A percentile compares a stretch with the other conserved stretches of the same genome.
Conservation (phyloP, 257 asterid genomes). For the Ehretia macrophylla region DNA sequence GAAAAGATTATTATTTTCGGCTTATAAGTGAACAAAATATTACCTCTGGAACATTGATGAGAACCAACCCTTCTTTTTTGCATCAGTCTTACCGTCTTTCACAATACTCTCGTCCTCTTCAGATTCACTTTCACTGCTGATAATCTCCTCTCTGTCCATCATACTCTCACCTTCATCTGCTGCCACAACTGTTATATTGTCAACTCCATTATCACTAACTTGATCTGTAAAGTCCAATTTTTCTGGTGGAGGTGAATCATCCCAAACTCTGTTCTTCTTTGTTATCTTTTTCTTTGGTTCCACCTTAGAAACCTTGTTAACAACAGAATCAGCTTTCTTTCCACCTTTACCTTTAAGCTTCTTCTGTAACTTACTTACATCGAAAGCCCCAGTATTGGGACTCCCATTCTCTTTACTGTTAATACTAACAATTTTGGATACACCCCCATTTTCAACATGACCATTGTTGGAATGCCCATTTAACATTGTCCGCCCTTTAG, state of each 20-base stretch:
- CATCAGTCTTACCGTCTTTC: constrained; percentile 42
- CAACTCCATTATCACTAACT: constrained; percentile 64
- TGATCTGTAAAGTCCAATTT: constrained; percentile 89
- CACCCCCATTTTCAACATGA: constrained; percentile 35
- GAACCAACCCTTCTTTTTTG: constrained; percentile 89
- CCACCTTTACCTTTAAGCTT: constrained; percentile 68
- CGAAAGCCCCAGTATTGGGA: constrained; percentile 66
- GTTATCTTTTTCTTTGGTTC: constrained; percentile 64
- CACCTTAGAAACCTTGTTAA: constrained; percentile 56
- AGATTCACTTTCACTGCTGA: constrained; percentile 74
- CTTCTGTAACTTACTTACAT: constrained; percentile 81
- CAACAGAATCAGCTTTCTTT: constrained; percentile 55
- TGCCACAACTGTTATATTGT: constrained; percentile 47
- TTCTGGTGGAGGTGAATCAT: constrained; percentile 57
- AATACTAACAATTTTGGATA: constrained; percentile 23
- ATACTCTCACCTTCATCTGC: constrained; percentile 76
- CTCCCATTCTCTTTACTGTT: constrained; percentile 66
- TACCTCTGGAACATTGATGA: constrained; percentile 95
- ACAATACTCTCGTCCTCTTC: constrained; percentile 58
- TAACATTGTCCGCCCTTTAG: constrained; percentile 33
- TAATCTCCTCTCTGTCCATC: constrained; percentile 92
- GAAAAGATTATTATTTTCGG: too few species aligned
- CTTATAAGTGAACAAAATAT: background rate
- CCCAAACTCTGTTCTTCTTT: constrained; percentile 81
- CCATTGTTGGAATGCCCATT: constrained; percentile 48